Evolutionary conservation across 2,329 filamentous ascomycete species (phyloP).

Genomic region (Colletotrichum sp.): DNA sequence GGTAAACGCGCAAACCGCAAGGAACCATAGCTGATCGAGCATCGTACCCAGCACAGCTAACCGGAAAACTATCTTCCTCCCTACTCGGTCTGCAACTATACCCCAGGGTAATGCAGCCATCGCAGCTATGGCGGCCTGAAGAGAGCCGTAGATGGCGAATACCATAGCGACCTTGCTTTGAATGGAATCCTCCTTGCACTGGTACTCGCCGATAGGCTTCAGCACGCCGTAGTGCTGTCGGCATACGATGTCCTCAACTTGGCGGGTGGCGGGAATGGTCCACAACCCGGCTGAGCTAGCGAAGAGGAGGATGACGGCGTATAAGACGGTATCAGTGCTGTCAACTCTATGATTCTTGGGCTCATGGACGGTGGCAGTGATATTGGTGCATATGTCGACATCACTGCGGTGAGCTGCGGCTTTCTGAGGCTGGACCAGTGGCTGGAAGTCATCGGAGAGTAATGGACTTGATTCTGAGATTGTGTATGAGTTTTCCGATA

Average conservation of each 20-base stretch:
- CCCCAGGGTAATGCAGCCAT: constrained; percentile 41
- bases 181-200: constrained; percentile 35
- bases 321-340: background rate
- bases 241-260: background rate
- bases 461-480: background rate
- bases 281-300: background rate
- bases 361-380: background rate
- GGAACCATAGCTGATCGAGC: constrained; percentile 30
- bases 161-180: constrained; percentile 41
- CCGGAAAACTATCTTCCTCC: constrained; percentile 38
- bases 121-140: constrained; percentile 34
- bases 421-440: background rate
- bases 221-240: background rate
- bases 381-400: background rate
- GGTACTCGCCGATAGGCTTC: background rate
- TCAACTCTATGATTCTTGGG: background rate
- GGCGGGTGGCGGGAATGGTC: background rate
- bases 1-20: constrained; percentile 37
- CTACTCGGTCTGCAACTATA: constrained; percentile 40
- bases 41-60: constrained; percentile 34
- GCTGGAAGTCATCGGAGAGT: background rate
- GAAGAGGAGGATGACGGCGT: background rate
- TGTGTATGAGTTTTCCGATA: background rate
- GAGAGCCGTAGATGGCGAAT: constrained; percentile 32
- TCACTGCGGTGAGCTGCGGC: background rate